A percentile compares a stretch with the other conserved stretches of the same genome.
Evolutionary conservation across 306 rosid genomes (phyloP).

Genomic region (Sphenostylis stenocarpa): DNA sequence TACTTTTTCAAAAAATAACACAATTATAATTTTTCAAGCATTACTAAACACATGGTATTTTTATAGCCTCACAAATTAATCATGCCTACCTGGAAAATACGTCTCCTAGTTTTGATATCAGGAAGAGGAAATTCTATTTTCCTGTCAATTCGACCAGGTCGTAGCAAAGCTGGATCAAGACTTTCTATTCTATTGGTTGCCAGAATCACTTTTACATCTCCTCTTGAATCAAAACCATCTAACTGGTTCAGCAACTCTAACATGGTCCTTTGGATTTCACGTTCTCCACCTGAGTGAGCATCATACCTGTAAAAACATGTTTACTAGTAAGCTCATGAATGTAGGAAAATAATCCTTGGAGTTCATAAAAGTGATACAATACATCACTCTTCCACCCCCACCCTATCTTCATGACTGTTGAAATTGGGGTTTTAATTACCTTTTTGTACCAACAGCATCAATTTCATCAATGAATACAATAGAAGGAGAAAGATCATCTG

Average conservation of each 20-base stretch:
- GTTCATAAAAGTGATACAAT: neutral
- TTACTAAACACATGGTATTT: neutral
- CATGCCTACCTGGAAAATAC: conserved; percentile 81
- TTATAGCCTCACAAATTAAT: conserved; percentile 19
- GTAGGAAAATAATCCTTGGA: conserved; percentile 3
- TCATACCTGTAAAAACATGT: conserved; percentile 65
- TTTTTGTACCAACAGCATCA: conserved; percentile 94
- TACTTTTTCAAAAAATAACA: neutral
- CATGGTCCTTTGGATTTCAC: conserved; percentile 97
- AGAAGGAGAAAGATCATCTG: conserved; percentile 94
- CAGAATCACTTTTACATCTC: conserved; percentile 94
- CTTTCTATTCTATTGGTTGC: conserved; percentile 96
- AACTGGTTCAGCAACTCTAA: conserved; percentile 87
- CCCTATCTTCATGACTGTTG: neutral
- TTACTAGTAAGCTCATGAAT: conserved; percentile 15
- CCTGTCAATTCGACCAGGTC: conserved; percentile 96
- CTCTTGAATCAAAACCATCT: conserved; percentile 98
- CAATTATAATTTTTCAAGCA: neutral
- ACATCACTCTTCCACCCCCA: conserved; percentile 3
- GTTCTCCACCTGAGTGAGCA: conserved; percentile 98
- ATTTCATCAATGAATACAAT: conserved; percentile 98
- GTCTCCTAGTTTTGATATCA: conserved; percentile 95
- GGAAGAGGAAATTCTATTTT: conserved; percentile 98
- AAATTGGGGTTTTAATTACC: conserved; percentile 50
- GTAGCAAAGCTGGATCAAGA: conserved; percentile 96